These are phyloP conservation scores for Apiotrichum gamsii DNA, from an alignment of 1,284 basidiomycete species.

Conservation along the genomic window DNA sequence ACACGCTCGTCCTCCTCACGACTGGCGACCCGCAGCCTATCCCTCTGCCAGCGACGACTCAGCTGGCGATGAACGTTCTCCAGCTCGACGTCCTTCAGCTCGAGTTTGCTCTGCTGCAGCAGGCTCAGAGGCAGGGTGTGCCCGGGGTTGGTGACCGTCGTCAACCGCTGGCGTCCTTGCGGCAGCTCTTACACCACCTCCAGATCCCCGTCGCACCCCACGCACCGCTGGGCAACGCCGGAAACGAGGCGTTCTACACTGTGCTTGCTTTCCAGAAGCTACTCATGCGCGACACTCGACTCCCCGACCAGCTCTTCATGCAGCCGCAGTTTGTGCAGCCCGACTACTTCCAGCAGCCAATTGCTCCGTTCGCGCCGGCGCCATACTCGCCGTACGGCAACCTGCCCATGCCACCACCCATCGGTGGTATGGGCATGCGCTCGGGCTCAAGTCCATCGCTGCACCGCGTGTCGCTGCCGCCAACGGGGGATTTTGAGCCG, in stretches of 20 bases:
- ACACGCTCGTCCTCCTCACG: slow-evolving; percentile 67
- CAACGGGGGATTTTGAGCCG: slow-evolving; percentile 8
- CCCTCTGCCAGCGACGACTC: slow-evolving; percentile 26
- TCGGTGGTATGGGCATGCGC: slow-evolving; percentile 8
- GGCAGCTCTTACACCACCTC: slow-evolving; percentile 35
- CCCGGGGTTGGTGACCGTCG: slow-evolving; percentile 34
- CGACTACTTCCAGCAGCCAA: slow-evolving; percentile 3
- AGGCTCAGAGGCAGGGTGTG: slow-evolving; percentile 34
- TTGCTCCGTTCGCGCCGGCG: slow-evolving; percentile 1
- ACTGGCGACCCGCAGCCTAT: slow-evolving; percentile 52
- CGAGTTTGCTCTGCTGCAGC: slow-evolving; percentile 36
- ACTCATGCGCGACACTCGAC: slow-evolving; percentile 41
- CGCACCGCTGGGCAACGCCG: slow-evolving; percentile 45
- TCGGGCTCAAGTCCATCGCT: slow-evolving; percentile 12
- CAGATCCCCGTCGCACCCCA: slow-evolving; percentile 43
- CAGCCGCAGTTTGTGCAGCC: slow-evolving; percentile 12
- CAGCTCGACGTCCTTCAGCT: slow-evolving; percentile 56
- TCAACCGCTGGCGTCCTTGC: slow-evolving; percentile 32
- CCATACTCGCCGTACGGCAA: slow-evolving; percentile 8
- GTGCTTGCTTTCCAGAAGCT: slow-evolving; percentile 47
- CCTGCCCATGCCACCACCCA: slow-evolving; percentile 19
- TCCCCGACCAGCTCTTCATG: slow-evolving; percentile 35
- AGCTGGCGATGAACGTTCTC: slow-evolving; percentile 66
- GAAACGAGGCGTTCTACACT: slow-evolving; percentile 48
- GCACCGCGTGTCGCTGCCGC: slow-evolving; percentile 11